These are phyloP conservation scores for Primulina eburnea DNA, from an alignment of 257 asterid genomes.

Conservation along the genomic window DNA sequence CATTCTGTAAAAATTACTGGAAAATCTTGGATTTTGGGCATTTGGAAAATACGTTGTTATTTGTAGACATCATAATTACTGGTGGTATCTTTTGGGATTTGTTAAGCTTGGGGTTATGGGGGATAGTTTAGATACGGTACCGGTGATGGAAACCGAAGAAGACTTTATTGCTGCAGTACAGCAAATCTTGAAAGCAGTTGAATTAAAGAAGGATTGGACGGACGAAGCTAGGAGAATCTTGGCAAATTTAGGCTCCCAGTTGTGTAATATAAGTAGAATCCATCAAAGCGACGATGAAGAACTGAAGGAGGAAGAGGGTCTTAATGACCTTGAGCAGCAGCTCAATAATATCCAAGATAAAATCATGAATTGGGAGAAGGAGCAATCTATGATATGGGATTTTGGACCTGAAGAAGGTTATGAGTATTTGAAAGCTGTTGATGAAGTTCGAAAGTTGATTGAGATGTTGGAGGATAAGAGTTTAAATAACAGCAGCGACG, in stretches of 20 bases:
- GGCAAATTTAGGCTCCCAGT: constrained; percentile 67
- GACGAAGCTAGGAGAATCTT: constrained; percentile 52
- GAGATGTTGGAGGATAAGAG: constrained; percentile 54
- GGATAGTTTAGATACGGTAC: constrained; percentile 39
- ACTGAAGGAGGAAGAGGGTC: constrained; percentile 30
- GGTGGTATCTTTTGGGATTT: constrained; percentile 4
- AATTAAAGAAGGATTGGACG: constrained; percentile 42
- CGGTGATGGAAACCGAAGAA: constrained; percentile 66
- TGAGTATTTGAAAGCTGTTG: constrained; percentile 66
- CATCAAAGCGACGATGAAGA: constrained; percentile 29
- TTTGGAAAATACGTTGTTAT: constrained; percentile 20
- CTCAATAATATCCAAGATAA: constrained; percentile 52
- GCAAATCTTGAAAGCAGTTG: constrained; percentile 56
- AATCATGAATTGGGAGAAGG: constrained; percentile 72
- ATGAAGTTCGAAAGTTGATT: constrained; percentile 56
- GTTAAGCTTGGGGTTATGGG: constrained; percentile 44
- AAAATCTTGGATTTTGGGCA: constrained; percentile 15
- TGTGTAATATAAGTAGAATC: constrained; percentile 41
- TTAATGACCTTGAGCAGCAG: constrained; percentile 54
- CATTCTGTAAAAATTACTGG: neutral
- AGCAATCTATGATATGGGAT: constrained; percentile 76
- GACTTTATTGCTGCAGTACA: constrained; percentile 65
- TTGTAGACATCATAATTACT: constrained; percentile 6
- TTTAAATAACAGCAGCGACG: constrained; percentile 31
- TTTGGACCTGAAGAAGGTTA: constrained; percentile 64